Evolutionary conservation across 2,329 filamentous ascomycete genomes (phyloP), one percentile per base, ranked within the genome.

Genomic region (Coleophoma cylindrospora): DNA sequence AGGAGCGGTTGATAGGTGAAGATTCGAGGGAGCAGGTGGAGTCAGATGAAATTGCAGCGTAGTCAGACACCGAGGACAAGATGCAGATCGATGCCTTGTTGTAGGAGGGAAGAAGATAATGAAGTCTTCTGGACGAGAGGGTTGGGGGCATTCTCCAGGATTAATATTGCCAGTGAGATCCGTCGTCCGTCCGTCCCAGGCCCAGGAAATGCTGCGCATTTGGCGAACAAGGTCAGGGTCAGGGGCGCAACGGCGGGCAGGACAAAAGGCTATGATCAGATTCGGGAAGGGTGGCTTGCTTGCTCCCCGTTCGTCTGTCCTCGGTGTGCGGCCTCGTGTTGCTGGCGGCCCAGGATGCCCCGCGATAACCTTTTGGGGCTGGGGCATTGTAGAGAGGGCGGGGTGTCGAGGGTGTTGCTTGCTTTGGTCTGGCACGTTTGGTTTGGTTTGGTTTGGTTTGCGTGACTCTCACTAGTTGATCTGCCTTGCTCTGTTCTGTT

Each of bases 31-130:
- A 27, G 27, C 3, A 27, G 8, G 14, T 40, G 17, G 38, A 49
- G 58, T 61, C 53, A 61, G 59, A 61, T 60, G 56, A 60, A 54
- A 54, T 58, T 27, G 54, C 51, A 58, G 58, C 59, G 57, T 53
- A 55, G 55, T 57, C 54, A 57, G 57, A 57, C 53, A 40, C 48
- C 40, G 14, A 47, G 21, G 54, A 13, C 15, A 27, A 19, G 10
- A 21, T 43, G 40, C 40, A 43, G 40, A 56, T 57, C 49, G 57
- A 48, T 51, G 53, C 56, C 54, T 33, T 40, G 27, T 47, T 47
- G 40, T 46, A 51, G 53, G 48, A 40, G 54, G 51, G 47, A 41
- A 38, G n/a, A 51, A 38, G 41, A 46, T 38, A 37, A 36, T 44
- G 32, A 44, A 6, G n/a, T 43, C 40, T 13, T 43, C 27, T 27